phyloP scores from a whole-genome alignment of 306 rosid species.

The Vigna unguiculata region DNA sequence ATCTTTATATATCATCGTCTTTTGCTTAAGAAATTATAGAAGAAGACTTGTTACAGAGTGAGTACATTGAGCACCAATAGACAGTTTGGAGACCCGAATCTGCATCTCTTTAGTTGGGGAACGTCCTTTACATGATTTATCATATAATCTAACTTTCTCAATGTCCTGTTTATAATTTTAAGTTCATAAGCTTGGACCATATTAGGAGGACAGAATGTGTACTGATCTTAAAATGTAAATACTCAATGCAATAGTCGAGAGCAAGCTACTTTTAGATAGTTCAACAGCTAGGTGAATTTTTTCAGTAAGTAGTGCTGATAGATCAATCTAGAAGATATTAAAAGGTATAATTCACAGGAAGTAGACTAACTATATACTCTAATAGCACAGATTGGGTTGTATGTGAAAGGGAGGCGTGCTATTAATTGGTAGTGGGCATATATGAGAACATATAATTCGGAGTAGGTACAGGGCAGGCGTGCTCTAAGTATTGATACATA shows the following conservation, averaged over 20 bases:
- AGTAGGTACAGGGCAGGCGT: background rate
- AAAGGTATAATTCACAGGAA: background rate
- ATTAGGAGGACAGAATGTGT: background rate
- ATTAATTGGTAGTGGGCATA: background rate
- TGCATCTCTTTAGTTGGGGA: background rate
- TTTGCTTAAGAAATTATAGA: background rate
- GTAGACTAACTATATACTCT: background rate
- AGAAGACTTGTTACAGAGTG: background rate
- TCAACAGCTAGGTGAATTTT: background rate
- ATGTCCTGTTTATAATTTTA: background rate
- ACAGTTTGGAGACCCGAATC: background rate
- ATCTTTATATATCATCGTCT: background rate
- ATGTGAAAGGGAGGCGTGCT: background rate
- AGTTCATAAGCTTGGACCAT: background rate
- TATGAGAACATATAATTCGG: background rate
- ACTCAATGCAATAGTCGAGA: background rate
- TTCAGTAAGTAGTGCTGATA: too few species aligned
- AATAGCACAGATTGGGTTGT: background rate
- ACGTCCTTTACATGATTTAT: background rate
- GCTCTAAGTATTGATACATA: background rate
- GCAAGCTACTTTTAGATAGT: background rate
- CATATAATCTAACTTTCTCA: background rate
- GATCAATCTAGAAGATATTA: background rate
- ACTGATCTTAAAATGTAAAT: conserved; percentile 1
- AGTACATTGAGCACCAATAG: background rate